These are phyloP conservation scores for Metarhizium robertsii DNA, from an alignment of 2,329 filamentous ascomycete genomes.

Conservation along the genomic window DNA sequence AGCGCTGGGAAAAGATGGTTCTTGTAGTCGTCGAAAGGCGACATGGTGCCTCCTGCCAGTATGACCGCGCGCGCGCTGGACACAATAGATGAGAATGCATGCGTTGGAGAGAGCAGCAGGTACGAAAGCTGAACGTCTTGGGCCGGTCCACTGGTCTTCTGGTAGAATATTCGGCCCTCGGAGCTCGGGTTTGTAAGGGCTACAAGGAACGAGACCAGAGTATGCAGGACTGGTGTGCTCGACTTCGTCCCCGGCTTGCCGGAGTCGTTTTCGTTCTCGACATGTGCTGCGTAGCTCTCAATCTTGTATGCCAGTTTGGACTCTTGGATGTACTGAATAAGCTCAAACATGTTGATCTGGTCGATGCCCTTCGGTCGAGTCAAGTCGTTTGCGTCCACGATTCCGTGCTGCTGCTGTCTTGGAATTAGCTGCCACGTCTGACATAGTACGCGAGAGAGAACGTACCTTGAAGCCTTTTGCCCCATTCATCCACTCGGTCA, in stretches of 20 bases:
- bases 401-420: constrained; percentile 44
- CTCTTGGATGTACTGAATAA: constrained; percentile 79
- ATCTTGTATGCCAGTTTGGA: constrained; percentile 93
- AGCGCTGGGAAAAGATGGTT: constrained; percentile 78
- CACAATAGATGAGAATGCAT: constrained; percentile 83
- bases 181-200: constrained; percentile 78
- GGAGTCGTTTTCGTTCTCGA: constrained; percentile 37
- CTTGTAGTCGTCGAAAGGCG: constrained; percentile 85
- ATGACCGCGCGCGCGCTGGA: constrained; percentile 79
- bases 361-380: constrained; percentile 81
- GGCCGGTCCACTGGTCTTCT: constrained; percentile 29
- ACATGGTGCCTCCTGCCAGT: constrained; percentile 94
- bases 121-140: constrained; percentile 63
- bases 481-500: constrained; percentile 58
- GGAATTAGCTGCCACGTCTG: background rate
- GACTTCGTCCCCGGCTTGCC: constrained; percentile 14
- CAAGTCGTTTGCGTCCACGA: constrained; percentile 61
- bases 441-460: background rate
- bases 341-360: constrained; percentile 87
- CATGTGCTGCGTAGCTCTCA: constrained; percentile 69
- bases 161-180: constrained; percentile 58
- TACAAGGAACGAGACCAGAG: constrained; percentile 55
- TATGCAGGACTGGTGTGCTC: constrained; percentile 43
- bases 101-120: constrained; percentile 80
- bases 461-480: constrained; percentile 36